Conservation (phyloP, 2,329 filamentous ascomycete genomes). For the Trichoderma sp. region DNA sequence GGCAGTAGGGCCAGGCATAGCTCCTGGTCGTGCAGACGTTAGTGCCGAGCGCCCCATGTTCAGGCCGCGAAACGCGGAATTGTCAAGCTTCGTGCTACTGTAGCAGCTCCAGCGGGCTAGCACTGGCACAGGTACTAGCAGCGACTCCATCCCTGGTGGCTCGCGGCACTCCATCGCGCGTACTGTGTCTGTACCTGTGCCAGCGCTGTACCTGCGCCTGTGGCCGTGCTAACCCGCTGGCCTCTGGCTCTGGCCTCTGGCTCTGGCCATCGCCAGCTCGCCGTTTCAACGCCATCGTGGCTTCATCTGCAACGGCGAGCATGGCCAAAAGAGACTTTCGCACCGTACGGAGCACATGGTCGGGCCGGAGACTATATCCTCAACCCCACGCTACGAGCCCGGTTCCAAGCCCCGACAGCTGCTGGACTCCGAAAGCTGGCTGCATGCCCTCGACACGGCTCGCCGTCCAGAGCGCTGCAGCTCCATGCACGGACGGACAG, state of each 20-base stretch:
- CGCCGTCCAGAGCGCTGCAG: conserved; percentile 4
- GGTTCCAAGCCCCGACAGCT: conserved; percentile 15
- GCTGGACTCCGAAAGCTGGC: conserved; percentile 6
- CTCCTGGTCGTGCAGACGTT: conserved; percentile 10
- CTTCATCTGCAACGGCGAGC: neutral
- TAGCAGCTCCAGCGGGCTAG: neutral
- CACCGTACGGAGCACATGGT: conserved; percentile 20
- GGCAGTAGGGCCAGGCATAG: neutral
- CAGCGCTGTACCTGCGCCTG: neutral
- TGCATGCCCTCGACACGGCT: neutral
- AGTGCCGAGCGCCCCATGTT: conserved; percentile 9
- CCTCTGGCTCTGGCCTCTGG: no score
- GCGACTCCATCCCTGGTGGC: neutral
- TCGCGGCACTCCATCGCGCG: neutral
- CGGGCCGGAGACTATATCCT: conserved; percentile 16
- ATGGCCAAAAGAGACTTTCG: conserved; percentile 14
- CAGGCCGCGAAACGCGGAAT: conserved; percentile 9
- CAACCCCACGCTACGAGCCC: conserved; percentile 16
- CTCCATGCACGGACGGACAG: neutral
- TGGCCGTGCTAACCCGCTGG: neutral
- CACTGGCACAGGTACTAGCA: neutral
- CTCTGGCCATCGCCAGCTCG: neutral
- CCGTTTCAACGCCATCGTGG: neutral
- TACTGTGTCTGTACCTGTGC: no score
- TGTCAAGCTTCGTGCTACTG: neutral